A percentile compares a stretch with the other conserved stretches of the same genome.
These are phyloP conservation scores for Moesziomyces aphidis DNA, from an alignment of 1,284 basidiomycete species.

Conservation along the genomic window DNA sequence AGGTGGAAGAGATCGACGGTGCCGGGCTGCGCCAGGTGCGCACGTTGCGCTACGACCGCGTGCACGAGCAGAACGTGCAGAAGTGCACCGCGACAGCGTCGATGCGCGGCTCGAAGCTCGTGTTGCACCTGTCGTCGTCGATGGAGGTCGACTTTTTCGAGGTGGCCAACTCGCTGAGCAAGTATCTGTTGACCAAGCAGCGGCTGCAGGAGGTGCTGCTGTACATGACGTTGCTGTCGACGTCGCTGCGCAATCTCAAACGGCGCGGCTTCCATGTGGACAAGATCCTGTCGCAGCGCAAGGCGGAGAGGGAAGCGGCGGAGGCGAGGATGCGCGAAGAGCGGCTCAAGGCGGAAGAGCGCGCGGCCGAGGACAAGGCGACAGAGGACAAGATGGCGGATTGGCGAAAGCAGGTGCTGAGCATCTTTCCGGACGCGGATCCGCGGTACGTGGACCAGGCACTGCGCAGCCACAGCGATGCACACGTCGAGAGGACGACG, in stretches of 20 bases:
- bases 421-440: constrained; percentile 67
- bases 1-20: constrained; percentile 63
- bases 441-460: constrained; percentile 57
- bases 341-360: constrained; percentile 53
- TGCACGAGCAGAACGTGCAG: constrained; percentile 56
- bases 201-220: constrained; percentile 72
- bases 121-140: constrained; percentile 80
- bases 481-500: constrained; percentile 63
- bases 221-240: constrained; percentile 92
- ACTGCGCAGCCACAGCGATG: constrained; percentile 55
- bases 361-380: constrained; percentile 52
- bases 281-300: constrained; percentile 86
- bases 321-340: constrained; percentile 68
- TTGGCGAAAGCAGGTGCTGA: constrained; percentile 53
- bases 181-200: constrained; percentile 61
- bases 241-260: constrained; percentile 84
- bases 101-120: constrained; percentile 73
- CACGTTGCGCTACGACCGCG: constrained; percentile 50
- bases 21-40: constrained; percentile 60
- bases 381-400: constrained; percentile 36
- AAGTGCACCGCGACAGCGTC: constrained; percentile 60
- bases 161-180: constrained; percentile 62
- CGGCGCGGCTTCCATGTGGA: constrained; percentile 85
- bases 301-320: constrained; percentile 77
- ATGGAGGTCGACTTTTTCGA: constrained; percentile 90